Percentiles rank a stretch among this genome's conserved stretches.
Evolutionary conservation across 345 rosid genomes (phyloP).

Genomic region (Trapa bicornis): DNA sequence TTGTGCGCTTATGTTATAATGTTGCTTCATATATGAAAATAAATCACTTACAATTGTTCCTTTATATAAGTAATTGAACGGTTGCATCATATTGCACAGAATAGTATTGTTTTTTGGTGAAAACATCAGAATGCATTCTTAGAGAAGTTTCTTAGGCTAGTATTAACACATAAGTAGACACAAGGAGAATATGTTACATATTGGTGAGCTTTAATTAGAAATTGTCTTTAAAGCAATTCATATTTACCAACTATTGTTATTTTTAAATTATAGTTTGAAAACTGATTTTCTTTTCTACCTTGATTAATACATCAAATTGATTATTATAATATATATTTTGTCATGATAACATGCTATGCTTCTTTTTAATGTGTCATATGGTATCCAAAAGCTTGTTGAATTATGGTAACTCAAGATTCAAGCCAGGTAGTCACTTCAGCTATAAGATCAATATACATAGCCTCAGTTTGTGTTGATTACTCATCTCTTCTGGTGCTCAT

Average conservation of each 20-base stretch:
- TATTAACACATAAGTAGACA: neutral
- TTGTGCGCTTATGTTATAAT: slow-evolving; percentile 2
- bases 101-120: neutral
- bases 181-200: neutral
- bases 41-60: neutral
- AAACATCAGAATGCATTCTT: neutral
- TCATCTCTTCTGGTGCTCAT: neutral
- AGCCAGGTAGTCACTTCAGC: neutral
- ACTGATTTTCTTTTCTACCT: neutral
- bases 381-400: too few relatives aligned
- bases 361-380: too few relatives aligned
- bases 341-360: too few relatives aligned
- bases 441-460: neutral
- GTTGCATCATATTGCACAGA: neutral
- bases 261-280: too few relatives aligned
- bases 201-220: neutral
- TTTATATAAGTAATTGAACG: neutral
- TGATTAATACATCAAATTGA: neutral
- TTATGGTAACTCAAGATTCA: too few relatives aligned
- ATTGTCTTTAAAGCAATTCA: neutral
- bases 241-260: neutral
- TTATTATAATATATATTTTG: neutral
- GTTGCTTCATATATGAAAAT: slow-evolving; percentile 1
- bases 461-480: neutral
- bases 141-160: neutral